Conservation (phyloP, 78 protist species). For the slime mould (Dictyostelium discoideum) region dicty_2.7 NC_007091.3:1181501-1182000, state of each 20-base stretch:
- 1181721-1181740: conserved; percentile 26
- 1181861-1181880: background rate
- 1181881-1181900: too few relatives aligned
- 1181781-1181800: background rate
- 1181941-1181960: background rate
- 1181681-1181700: conserved; percentile 38
- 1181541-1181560: conserved; percentile 45
- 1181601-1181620: background rate
- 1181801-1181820: background rate
- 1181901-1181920: background rate
- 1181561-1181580: too few relatives aligned
- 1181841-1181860: background rate
- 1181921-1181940: background rate
- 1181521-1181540: conserved; percentile 36
- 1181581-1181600: background rate
- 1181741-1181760: conserved; percentile 22
- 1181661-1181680: conserved; percentile 72
- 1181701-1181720: background rate
- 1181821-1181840: background rate
- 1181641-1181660: too few relatives aligned
- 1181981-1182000: background rate
- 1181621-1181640: background rate
- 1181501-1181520: conserved; percentile 46
- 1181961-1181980: background rate
- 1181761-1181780: background rate